phyloP scores from a whole-genome alignment of 2,329 filamentous ascomycete genomes.

The Neofusicoccum umdonicola region DNA sequence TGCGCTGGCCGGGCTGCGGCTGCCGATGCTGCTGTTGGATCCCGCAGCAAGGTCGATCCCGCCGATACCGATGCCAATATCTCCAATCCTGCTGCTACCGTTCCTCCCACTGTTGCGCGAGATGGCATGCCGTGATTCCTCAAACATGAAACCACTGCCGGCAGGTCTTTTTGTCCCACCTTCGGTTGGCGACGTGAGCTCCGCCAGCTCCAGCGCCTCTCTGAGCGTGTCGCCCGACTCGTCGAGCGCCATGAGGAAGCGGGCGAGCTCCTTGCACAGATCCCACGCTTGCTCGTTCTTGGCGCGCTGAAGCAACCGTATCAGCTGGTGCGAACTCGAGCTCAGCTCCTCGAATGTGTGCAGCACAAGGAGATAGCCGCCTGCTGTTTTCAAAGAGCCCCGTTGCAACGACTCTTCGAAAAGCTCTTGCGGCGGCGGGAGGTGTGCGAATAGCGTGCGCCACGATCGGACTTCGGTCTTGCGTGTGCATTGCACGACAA shows the following conservation, averaged over 20 bases:
- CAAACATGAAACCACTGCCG: conserved; percentile 33
- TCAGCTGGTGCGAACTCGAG: conserved; percentile 71
- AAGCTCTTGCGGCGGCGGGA: conserved; percentile 84
- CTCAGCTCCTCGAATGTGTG: conserved; percentile 68
- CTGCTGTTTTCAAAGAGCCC: conserved; percentile 88
- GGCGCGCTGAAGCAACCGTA: conserved; percentile 76
- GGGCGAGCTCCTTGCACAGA: conserved; percentile 86
- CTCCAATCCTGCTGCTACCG: background rate
- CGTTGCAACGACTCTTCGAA: conserved; percentile 89
- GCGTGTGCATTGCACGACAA: conserved; percentile 92
- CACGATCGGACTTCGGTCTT: conserved; percentile 96
- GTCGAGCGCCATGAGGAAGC: conserved; percentile 93
- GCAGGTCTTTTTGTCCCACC: background rate
- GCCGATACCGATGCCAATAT: conserved; percentile 14
- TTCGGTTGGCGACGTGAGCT: conserved; percentile 32
- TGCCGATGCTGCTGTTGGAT: conserved; percentile 15
- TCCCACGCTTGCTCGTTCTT: conserved; percentile 90
- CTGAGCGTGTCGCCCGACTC: conserved; percentile 76
- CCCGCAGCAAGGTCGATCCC: conserved; percentile 13
- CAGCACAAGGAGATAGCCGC: conserved; percentile 91
- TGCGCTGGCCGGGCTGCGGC: conserved; percentile 4
- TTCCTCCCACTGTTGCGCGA: background rate
- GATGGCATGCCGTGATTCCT: conserved; percentile 17
- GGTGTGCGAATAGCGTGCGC: conserved; percentile 87
- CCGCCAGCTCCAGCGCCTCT: conserved; percentile 61